Evolutionary conservation across 1,284 basidiomycete genomes (phyloP).

Genomic region (Anthracocystis walkeri): DNA sequence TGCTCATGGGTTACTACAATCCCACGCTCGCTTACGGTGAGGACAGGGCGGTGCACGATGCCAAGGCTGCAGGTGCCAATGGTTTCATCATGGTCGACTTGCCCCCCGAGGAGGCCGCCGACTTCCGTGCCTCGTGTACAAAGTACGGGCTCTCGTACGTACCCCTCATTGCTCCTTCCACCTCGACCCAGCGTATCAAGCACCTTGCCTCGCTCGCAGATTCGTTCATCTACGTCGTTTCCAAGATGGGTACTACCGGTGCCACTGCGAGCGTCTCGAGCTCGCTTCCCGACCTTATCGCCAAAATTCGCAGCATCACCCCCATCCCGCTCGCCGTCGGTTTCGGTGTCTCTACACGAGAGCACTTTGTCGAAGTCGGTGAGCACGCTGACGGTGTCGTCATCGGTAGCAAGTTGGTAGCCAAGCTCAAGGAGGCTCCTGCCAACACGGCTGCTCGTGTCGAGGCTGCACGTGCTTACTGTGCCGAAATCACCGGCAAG

Average conservation of each 20-base stretch:
- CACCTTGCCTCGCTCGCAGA: constrained; percentile 94
- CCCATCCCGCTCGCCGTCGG: constrained; percentile 90
- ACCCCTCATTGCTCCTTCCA: constrained; percentile 94
- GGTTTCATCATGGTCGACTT: constrained; percentile 98
- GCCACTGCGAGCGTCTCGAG: constrained; percentile 79
- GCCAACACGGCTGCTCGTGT: constrained; percentile 69
- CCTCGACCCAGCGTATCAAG: constrained; percentile 84
- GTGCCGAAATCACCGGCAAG: constrained; percentile 76
- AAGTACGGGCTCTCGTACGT: constrained; percentile 91
- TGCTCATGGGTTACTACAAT: constrained; percentile 85
- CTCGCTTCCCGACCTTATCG: constrained; percentile 67
- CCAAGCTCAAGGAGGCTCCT: constrained; percentile 77
- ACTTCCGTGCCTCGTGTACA: constrained; percentile 88
- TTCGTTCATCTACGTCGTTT: constrained; percentile 90
- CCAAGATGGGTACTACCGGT: constrained; percentile 96
- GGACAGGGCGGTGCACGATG: constrained; percentile 89
- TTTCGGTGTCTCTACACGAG: constrained; percentile 92
- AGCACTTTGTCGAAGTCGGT: constrained; percentile 90
- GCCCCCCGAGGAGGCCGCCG: constrained; percentile 93
- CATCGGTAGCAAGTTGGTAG: constrained; percentile 87
- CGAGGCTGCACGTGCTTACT: constrained; percentile 73
- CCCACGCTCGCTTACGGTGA: constrained; percentile 95
- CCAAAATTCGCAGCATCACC: constrained; percentile 71
- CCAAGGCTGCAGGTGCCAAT: constrained; percentile 88
- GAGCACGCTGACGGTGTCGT: constrained; percentile 87